Evolutionary conservation across 805 yeast species (phyloP).

Genomic region (Lipomyces spencermartinsiae): DNA sequence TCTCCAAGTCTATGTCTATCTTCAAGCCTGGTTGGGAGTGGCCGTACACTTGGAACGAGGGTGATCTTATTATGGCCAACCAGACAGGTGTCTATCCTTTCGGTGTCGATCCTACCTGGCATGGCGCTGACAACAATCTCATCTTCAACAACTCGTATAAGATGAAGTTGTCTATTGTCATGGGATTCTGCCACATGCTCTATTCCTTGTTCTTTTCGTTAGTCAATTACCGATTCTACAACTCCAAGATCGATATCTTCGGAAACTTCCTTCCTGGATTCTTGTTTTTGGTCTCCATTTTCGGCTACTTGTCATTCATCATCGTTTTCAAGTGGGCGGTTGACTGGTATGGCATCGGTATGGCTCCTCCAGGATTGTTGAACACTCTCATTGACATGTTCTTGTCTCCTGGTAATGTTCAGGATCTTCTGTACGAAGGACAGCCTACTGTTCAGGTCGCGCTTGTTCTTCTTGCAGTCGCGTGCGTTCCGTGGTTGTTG

Average conservation of each 20-base stretch:
- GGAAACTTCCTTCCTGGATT: slow-evolving; percentile 96
- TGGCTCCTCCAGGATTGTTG: slow-evolving; percentile 88
- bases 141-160: slow-evolving; percentile 93
- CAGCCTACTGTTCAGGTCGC: slow-evolving; percentile 78
- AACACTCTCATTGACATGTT: slow-evolving; percentile 97
- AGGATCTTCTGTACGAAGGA: slow-evolving; percentile 78
- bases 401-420: slow-evolving; percentile 86
- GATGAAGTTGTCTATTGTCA: slow-evolving; percentile 92
- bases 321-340: slow-evolving; percentile 94
- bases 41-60: slow-evolving; percentile 76
- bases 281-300: slow-evolving; percentile 93
- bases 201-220: slow-evolving; percentile 86
- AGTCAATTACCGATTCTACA: slow-evolving; percentile 74
- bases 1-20: slow-evolving; percentile 86
- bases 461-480: slow-evolving; percentile 74
- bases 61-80: slow-evolving; percentile 71
- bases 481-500: slow-evolving; percentile 92
- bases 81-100: slow-evolving; percentile 73
- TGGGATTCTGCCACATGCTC: slow-evolving; percentile 95
- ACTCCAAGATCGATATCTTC: slow-evolving; percentile 76
- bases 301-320: slow-evolving; percentile 85
- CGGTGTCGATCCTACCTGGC: slow-evolving; percentile 97
- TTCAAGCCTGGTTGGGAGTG: slow-evolving; percentile 93
- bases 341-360: slow-evolving; percentile 80
- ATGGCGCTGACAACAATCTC: slow-evolving; percentile 90